phyloP scores from a whole-genome alignment of 1,284 basidiomycete genomes.

The Earliella scabrosa region DNA sequence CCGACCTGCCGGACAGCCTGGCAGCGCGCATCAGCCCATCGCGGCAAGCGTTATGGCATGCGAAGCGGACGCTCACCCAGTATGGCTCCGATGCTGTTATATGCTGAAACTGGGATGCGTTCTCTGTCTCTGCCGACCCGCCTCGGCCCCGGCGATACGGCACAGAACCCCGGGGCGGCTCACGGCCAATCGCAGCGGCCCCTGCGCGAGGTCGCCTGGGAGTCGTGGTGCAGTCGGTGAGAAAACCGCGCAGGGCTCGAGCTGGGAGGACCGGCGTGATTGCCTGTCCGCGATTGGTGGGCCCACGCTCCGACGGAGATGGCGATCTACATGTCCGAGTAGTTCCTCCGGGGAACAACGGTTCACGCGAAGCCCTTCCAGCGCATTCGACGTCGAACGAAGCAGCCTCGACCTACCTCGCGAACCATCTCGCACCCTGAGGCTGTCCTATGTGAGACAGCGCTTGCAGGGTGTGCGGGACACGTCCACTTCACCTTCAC shows the following conservation, averaged over 20 bases:
- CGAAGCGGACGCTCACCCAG: not conserved
- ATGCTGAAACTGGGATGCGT: not conserved
- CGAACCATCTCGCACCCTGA: not conserved
- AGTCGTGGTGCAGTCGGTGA: too few species aligned
- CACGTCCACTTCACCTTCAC: not conserved
- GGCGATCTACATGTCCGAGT: not conserved
- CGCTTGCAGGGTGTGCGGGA: not conserved
- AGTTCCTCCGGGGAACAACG: not conserved
- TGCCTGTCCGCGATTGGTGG: not conserved
- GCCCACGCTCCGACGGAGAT: constrained; percentile 1
- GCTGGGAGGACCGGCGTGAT: not conserved
- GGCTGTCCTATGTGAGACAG: not conserved
- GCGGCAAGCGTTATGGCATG: not conserved
- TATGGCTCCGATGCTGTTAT: not conserved
- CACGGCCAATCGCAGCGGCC: too few species aligned
- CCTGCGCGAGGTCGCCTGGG: not conserved
- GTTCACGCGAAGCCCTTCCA: not conserved
- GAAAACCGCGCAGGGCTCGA: too few species aligned
- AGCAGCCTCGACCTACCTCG: not conserved
- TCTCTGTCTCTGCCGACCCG: not conserved
- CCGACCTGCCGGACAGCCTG: not conserved
- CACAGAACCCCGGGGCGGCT: not conserved
- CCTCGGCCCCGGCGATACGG: not conserved
- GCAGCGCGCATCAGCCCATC: not conserved
- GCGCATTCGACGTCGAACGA: not conserved